Percentiles rank a stretch among this genome's conserved stretches.
phyloP scores from a whole-genome alignment of 2,329 filamentous ascomycete genomes.

The Paradendryphiella salina region DNA sequence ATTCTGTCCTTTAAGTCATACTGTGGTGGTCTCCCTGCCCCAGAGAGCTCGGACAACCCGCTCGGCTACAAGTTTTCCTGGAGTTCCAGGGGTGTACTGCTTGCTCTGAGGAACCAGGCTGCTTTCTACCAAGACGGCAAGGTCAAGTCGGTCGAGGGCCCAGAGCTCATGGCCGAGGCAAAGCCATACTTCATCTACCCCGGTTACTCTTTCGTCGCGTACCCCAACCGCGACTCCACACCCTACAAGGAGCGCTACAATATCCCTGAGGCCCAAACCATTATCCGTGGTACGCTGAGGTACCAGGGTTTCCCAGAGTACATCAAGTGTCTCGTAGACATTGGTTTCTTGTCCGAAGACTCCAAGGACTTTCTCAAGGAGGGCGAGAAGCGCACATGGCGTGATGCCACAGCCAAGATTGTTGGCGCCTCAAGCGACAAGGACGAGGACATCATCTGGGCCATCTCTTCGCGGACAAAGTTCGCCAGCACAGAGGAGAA shows the following conservation, averaged over 20 bases:
- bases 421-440: conserved; percentile 67
- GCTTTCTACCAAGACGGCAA: conserved; percentile 81
- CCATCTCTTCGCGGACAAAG: conserved; percentile 73
- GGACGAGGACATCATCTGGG: conserved; percentile 70
- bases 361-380: conserved; percentile 65
- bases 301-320: conserved; percentile 92
- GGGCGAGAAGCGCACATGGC: conserved; percentile 70
- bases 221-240: conserved; percentile 90
- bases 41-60: conserved; percentile 81
- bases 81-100: conserved; percentile 77
- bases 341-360: conserved; percentile 81
- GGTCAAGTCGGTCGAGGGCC: conserved; percentile 59
- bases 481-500: conserved; percentile 72
- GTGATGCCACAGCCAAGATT: conserved; percentile 78
- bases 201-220: conserved; percentile 85
- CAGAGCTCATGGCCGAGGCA: conserved; percentile 80
- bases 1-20: conserved; percentile 79
- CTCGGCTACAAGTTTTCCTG: conserved; percentile 89
- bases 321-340: conserved; percentile 82
- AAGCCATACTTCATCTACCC: conserved; percentile 92
- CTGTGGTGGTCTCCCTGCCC: conserved; percentile 61
- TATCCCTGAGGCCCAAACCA: conserved; percentile 88
- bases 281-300: conserved; percentile 81
- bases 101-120: conserved; percentile 84
- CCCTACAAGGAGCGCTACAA: conserved; percentile 85